Evolutionary conservation across 106 monocot genomes (phyloP).

Genomic region (Allium fistulosum): DNA sequence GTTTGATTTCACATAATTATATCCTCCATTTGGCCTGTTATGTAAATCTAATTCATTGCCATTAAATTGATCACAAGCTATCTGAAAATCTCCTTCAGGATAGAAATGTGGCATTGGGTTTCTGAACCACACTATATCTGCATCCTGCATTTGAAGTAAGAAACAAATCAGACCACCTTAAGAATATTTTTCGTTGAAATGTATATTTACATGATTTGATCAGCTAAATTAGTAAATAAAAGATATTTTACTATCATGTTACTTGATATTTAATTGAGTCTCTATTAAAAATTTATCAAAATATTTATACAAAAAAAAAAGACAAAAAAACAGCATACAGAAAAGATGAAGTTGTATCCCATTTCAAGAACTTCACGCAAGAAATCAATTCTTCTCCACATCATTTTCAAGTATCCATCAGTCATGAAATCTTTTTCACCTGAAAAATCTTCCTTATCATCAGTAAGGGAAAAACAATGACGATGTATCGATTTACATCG

Average conservation of each 20-base stretch:
- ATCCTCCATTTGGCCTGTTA: conserved; percentile 25
- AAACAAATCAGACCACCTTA: neutral
- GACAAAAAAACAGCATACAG: conserved; percentile 20
- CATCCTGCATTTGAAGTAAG: conserved; percentile 14
- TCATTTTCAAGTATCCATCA: conserved; percentile 57
- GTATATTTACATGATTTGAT: too few species aligned
- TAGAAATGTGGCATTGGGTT: conserved; percentile 17
- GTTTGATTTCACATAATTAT: conserved; percentile 26
- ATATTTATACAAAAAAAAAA: neutral
- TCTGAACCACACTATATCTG: conserved; percentile 23
- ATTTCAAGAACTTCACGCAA: conserved; percentile 47
- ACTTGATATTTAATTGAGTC: too few species aligned
- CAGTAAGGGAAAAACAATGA: conserved; percentile 47
- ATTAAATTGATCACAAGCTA: conserved; percentile 22
- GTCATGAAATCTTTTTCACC: conserved; percentile 58
- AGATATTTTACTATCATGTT: neutral
- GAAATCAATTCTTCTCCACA: conserved; percentile 71
- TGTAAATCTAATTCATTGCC: conserved; percentile 14
- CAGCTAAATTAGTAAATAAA: neutral
- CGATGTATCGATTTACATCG: conserved; percentile 40
- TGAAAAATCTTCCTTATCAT: conserved; percentile 47
- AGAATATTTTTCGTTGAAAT: too few species aligned
- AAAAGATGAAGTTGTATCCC: conserved; percentile 75
- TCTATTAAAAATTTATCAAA: neutral
- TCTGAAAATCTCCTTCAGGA: conserved; percentile 25